Evolutionary conservation across 345 rosid genomes (phyloP).

Genomic region (Trapa incisa): DNA sequence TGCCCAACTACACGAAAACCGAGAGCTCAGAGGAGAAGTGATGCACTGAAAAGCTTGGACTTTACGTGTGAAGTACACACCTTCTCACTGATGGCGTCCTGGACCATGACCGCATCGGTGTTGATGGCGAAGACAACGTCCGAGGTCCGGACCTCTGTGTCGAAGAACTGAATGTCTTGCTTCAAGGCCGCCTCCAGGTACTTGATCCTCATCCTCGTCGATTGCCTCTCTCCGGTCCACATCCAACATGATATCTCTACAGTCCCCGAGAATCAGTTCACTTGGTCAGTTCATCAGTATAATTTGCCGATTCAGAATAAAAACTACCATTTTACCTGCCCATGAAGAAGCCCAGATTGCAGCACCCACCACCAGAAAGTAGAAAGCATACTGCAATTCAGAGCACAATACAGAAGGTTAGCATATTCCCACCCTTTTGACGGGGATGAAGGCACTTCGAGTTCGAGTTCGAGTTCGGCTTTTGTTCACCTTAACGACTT

Average conservation of each 20-base stretch:
- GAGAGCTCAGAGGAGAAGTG: conserved; percentile 1
- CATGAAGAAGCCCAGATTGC: conserved; percentile 99
- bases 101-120: conserved; percentile 91
- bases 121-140: conserved; percentile 85
- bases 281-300: background rate
- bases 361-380: conserved; percentile 95
- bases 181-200: conserved; percentile 87
- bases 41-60: background rate
- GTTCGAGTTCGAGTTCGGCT: background rate
- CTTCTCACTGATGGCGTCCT: conserved; percentile 98
- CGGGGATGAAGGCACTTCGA: background rate
- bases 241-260: conserved; percentile 98
- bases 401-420: background rate
- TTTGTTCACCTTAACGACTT: conserved; percentile 73
- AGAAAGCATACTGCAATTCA: conserved; percentile 73
- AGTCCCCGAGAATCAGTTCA: conserved; percentile 3
- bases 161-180: conserved; percentile 88
- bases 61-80: conserved; percentile 20
- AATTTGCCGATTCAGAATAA: background rate
- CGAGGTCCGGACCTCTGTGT: conserved; percentile 87
- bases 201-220: conserved; percentile 96
- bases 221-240: conserved; percentile 99
- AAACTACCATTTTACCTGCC: conserved; percentile 35
- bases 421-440: background rate
- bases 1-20: conserved; percentile 58